Conservation (phyloP, 176 grass and related monocot species). For the Ananas comosus region DNA sequence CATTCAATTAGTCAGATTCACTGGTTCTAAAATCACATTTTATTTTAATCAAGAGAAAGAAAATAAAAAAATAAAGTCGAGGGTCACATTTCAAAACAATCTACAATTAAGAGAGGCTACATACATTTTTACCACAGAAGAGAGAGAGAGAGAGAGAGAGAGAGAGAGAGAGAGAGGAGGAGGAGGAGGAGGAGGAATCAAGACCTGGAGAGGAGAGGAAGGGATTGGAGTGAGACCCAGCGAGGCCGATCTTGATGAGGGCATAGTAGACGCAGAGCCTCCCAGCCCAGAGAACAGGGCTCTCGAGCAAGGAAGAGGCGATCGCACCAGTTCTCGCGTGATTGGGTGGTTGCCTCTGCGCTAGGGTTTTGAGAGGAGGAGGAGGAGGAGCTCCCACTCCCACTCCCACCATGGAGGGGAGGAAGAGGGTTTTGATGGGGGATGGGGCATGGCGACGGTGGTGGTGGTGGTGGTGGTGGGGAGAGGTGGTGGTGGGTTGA, state of each 20-base stretch:
- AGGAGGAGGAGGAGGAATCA: neutral
- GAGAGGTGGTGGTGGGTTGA: constrained; percentile 14
- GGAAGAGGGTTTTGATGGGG: constrained; percentile 37
- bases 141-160: neutral
- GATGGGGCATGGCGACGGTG: neutral
- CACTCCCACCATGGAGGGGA: constrained; percentile 12
- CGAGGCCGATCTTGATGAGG: constrained; percentile 70
- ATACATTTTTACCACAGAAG: neutral
- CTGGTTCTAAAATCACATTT: no score
- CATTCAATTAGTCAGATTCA: no score
- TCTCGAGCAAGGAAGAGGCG: constrained; percentile 60
- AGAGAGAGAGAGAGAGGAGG: neutral
- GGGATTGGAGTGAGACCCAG: constrained; percentile 66
- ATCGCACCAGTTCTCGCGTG: constrained; percentile 29
- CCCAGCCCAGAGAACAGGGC: constrained; percentile 70
- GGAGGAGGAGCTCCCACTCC: constrained; percentile 11
- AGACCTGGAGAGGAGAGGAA: constrained; percentile 54
- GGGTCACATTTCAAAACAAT: no score
- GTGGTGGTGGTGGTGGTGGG: no score
- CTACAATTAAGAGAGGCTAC: no score
- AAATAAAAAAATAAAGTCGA: no score
- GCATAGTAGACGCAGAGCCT: constrained; percentile 84
- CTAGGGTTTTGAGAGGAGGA: constrained; percentile 19
- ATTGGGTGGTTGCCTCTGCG: constrained; percentile 10
- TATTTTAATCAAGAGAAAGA: no score